Base-by-base conservation (phyloP, 257 asterid species). In the Solanum chiquidenum region DNA sequence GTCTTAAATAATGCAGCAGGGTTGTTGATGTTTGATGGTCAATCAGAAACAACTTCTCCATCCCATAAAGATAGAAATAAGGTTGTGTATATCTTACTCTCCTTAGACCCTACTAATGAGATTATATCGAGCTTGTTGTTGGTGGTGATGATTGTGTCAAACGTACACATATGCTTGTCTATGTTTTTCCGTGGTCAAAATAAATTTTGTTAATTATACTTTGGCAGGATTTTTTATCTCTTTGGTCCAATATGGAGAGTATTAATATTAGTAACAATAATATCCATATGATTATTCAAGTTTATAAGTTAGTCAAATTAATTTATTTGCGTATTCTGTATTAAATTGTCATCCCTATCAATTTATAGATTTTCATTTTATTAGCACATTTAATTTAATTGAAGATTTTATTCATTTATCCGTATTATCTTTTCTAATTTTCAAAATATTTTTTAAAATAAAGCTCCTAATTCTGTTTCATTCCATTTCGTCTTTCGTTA, bases 21-120 rank as follows among this genome's bases (percentile, higher is more conserved):
- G 7, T 64, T 64, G 16, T 6, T 27, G 14, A 49, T 49, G 60
- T 16, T 9, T 49, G 60, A n/a, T 12, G 18, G 7, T 64, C 31
- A 23, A 1, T 62, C 29, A n/a, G 3, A 62, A 23, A 23, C 1
- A 62, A 23, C 7, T 9, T 62, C 31, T 9, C 7, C 12, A 23
- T 5, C 29, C 7, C 7, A 2, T 23, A 60, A 60, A 23, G 69
- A 1, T 60, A 23, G 13, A 60, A 60, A 9, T 9, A 60, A 60
- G 13, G 2, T 60, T 60, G 6, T 23, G 12, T 60, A 62, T 23
- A 62, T 23, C 3, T 9, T 62, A 55, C 25, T 20, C 4, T 62
- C 1, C 1, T 49, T 0, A 60, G 0, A 23, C 11, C 25, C 6
- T 60, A 60, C 13, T 9, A 21, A 10, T 60, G 13, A 60, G 0